Percentiles rank a stretch among this genome's conserved stretches.
phyloP scores from a whole-genome alignment of 2,329 filamentous ascomycete species.

The Cryphonectria naterciae region DNA sequence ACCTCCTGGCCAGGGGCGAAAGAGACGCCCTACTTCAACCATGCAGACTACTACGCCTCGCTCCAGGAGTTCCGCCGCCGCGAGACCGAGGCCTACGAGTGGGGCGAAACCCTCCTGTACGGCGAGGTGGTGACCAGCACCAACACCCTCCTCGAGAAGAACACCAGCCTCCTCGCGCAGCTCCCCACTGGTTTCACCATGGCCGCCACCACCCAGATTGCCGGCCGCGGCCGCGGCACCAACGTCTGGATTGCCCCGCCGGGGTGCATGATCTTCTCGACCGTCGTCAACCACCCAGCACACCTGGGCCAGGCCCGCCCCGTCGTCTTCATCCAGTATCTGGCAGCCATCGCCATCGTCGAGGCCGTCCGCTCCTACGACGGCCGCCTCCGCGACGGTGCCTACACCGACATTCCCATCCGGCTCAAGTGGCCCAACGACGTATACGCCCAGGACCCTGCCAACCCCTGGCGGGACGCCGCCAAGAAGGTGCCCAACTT shows the following conservation, averaged over 20 bases:
- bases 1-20: conserved; percentile 67
- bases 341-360: conserved; percentile 85
- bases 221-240: conserved; percentile 82
- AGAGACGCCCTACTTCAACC: conserved; percentile 85
- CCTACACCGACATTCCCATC: conserved; percentile 74
- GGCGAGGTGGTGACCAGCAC: conserved; percentile 93
- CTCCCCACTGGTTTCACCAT: conserved; percentile 87
- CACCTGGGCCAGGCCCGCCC: conserved; percentile 73
- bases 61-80: conserved; percentile 68
- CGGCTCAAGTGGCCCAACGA: conserved; percentile 99
- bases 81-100: conserved; percentile 62
- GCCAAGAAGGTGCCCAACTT: conserved; percentile 53
- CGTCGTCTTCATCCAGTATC: conserved; percentile 91
- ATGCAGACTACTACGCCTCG: conserved; percentile 75
- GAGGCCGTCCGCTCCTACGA: conserved; percentile 83
- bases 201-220: conserved; percentile 84
- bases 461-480: conserved; percentile 33
- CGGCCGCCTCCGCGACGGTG: conserved; percentile 8
- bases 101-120: conserved; percentile 81
- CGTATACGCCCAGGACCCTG: conserved; percentile 72
- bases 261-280: conserved; percentile 85
- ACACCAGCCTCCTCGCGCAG: conserved; percentile 73
- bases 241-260: conserved; percentile 96
- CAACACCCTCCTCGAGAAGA: conserved; percentile 93
- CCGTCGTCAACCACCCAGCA: conserved; percentile 81